Conservation (phyloP, 495 filamentous ascomycete species). For the Neurospora africana region DNA sequence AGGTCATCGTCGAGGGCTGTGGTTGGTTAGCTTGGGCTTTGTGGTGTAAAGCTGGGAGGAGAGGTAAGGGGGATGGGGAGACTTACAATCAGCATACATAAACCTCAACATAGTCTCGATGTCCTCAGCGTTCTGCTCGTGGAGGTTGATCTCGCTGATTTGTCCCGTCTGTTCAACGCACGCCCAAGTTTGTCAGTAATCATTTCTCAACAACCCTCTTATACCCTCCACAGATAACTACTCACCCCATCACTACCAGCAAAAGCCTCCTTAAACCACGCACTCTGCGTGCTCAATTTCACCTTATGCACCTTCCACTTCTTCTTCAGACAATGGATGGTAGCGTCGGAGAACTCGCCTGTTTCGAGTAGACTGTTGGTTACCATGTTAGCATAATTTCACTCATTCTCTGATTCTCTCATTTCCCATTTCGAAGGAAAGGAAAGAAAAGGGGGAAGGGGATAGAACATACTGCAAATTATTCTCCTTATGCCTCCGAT, state of each 20-base stretch:
- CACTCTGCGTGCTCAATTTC: constrained; percentile 5
- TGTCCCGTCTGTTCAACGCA: neutral
- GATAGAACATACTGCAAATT: neutral
- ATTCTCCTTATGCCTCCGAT: neutral
- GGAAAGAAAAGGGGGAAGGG: neutral
- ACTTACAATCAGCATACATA: constrained; percentile 12
- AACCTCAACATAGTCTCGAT: constrained; percentile 3
- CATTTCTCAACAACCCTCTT: no score
- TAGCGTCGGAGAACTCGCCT: constrained; percentile 7
- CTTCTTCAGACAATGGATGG: neutral
- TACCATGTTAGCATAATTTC: neutral
- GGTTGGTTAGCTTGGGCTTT: neutral
- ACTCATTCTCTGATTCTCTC: neutral
- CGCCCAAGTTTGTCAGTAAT: neutral
- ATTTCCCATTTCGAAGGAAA: neutral
- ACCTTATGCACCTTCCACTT: constrained; percentile 14
- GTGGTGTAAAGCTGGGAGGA: neutral
- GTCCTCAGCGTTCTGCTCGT: neutral
- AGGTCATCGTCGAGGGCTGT: constrained; percentile 6
- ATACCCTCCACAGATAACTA: neutral
- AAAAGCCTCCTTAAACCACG: constrained; percentile 10
- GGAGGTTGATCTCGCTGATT: constrained; percentile 3
- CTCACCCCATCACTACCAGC: neutral
- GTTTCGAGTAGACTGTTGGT: constrained; percentile 9
- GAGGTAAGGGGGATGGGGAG: neutral